Evolutionary conservation across 352 stramenopile genomes (phyloP), one percentile per base, ranked within the genome.

Genomic region (Saprolegnia diclina): DNA sequence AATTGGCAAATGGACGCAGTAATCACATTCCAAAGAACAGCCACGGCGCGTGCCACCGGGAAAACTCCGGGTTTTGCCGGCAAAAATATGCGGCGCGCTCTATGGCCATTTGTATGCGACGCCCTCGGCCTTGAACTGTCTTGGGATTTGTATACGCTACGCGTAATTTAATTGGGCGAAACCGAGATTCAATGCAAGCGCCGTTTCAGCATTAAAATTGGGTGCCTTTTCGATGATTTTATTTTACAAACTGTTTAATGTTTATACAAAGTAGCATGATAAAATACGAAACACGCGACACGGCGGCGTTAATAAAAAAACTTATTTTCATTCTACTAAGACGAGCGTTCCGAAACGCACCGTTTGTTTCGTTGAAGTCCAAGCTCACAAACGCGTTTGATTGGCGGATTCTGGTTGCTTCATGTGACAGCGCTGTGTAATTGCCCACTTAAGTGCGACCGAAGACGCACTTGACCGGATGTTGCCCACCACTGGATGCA

Each of bases 351-450:
- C 52, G 52, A 59, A 59, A 59, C 52, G 52, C 52, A 59, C 52
- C 35, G 52, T 42, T 16, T 21, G 35, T 35, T 59, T 59, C 35
- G 52, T 59, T 59, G 52, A 59, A 59, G 52, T 59, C 52, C 52
- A 59, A 59, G 11, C 13, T 4, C 4, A 26, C 52, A 59, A 35
- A 59, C 13, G 13, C 13, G 13, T 59, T 16, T 59, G 52, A 59
- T 59, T 59, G 52, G 52, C 11, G 3, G 3, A 40, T 59, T 59
- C 35, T 24, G 52, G 52, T 59, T 59, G 13, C 4, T 4, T 7
- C 52, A 59, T 59, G 52, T 59, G 52, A 59, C 52, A 59, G 35
- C 52, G 24, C 35, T 11, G 52, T 59, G 52, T 59, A 59, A 59
- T 59, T 59, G 13, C 11, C 52, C 19, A 4, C 11, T 11, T 11